Base-by-base conservation (phyloP, 108 stramenopile genomes). In the Nitzschia sp. region DNA sequence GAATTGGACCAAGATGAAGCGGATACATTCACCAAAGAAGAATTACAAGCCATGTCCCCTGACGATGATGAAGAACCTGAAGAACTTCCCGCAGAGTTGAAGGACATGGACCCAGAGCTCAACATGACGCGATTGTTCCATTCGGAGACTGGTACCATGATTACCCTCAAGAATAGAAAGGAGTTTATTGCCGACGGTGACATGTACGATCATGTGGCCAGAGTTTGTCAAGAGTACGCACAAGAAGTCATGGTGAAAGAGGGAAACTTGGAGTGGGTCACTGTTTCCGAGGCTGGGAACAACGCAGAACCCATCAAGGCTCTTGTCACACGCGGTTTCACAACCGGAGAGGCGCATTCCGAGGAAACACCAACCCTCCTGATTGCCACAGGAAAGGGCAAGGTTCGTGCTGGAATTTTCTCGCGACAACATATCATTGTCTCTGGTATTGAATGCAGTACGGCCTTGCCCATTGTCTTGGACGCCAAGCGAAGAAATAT, bases 381-480 rank as follows among this genome's bases (percentile, higher is more conserved):
- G 17, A 64, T 91, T 26, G 72, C 78, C 0, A 91, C 90, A 14
- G 90, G 90, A 3, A 84, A 85, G 52, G 90, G 90, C n/a, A 86
- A 85, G 46, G 90, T 91, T 3, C 71, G 82, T 9, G 86, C 90
- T 9, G 90, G 90, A 2, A 83, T 91, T 26, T 91, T 88, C 61
- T 83, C 82, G 22, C 79, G 90, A 17, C 71, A 78, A 37, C 90
- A 91, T 66, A 46, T 91, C 17, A 57, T 88, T 22, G 67, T 67
- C 17, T 74, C 85, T 11, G 84, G 90, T 10, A 69, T 91, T 52
- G 90, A 91, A 72, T 75, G 79, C 21, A 76, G 85, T 22, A 86
- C 90, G 15, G 85, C 87, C 10, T 29, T 91, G 9, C 85, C 83
- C 1, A 63, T 86, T 37, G 71, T 91, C 0, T 67, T 75, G 9